phyloP scores from a whole-genome alignment of 192 early-diverging fungal genomes.

The Podila verticillata region DNA sequence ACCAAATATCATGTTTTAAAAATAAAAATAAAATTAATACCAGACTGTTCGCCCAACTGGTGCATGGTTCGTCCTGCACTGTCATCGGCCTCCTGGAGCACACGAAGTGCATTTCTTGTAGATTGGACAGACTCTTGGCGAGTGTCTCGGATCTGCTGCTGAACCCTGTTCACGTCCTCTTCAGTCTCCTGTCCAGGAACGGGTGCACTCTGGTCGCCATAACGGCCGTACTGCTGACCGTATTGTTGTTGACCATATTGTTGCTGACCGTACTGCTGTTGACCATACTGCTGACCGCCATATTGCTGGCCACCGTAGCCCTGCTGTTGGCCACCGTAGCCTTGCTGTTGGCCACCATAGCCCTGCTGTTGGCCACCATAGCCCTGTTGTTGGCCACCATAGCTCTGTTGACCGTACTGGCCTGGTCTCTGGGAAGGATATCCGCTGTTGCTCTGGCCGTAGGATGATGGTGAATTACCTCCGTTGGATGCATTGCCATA shows the following conservation, averaged over 20 bases:
- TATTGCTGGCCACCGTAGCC: conserved; percentile 9
- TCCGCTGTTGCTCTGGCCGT: not conserved
- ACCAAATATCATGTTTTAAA: not conserved
- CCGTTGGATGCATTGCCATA: conserved; percentile 6
- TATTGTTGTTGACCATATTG: conserved; percentile 8
- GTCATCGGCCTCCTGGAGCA: conserved; percentile 69
- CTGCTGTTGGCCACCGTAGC: conserved; percentile 8
- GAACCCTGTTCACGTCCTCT: conserved; percentile 68
- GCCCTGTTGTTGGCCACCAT: too few relatives aligned
- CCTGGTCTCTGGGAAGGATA: conserved; percentile 14
- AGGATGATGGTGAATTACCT: conserved; percentile 4
- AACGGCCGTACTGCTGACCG: conserved; percentile 26
- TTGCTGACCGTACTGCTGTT: conserved; percentile 29
- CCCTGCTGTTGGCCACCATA: conserved; percentile 9
- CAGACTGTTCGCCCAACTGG: conserved; percentile 72
- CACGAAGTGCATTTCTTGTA: conserved; percentile 70
- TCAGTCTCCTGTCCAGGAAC: conserved; percentile 66
- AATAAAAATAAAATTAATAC: conserved; percentile 31
- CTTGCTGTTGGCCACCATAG: conserved; percentile 6
- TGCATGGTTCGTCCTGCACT: conserved; percentile 68
- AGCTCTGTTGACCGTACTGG: conserved; percentile 36
- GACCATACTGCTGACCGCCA: conserved; percentile 7
- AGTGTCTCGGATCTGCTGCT: conserved; percentile 66
- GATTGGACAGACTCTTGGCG: conserved; percentile 76
- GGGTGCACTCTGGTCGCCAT: conserved; percentile 36